Conservation (phyloP, 768 basidiomycete genomes). For the Termitomyces titanicus region DNA sequence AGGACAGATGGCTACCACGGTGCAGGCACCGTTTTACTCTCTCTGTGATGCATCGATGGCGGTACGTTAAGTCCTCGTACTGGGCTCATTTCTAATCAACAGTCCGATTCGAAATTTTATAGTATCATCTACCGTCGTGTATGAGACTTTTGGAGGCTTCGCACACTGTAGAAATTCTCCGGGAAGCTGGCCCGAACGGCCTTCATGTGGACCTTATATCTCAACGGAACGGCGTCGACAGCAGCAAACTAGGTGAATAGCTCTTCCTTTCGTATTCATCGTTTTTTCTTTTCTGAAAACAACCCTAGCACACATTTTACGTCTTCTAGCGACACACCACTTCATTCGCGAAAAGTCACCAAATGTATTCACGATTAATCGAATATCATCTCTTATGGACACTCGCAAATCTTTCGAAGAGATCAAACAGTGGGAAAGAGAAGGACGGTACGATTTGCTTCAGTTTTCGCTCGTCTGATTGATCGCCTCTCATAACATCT, state of each 20-base stretch:
- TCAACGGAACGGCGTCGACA: conserved; percentile 38
- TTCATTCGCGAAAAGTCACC: conserved; percentile 66
- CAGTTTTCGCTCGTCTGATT: neutral
- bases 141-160: conserved; percentile 71
- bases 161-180: conserved; percentile 66
- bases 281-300: neutral
- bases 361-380: conserved; percentile 69
- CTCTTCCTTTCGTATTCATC: neutral
- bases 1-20: conserved; percentile 60
- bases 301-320: conserved; percentile 63
- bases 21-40: conserved; percentile 67
- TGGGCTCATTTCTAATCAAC: neutral
- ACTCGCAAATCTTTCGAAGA: conserved; percentile 55
- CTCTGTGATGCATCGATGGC: conserved; percentile 72
- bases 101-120: neutral
- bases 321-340: conserved; percentile 77
- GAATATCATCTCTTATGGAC: conserved; percentile 66
- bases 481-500: neutral
- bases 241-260: conserved; percentile 47
- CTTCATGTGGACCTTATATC: conserved; percentile 48
- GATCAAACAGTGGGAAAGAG: conserved; percentile 26
- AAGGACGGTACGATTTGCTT: conserved; percentile 28
- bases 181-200: conserved; percentile 54
- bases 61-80: conserved; percentile 35
- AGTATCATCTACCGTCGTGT: conserved; percentile 77